Percentiles rank a stretch among this genome's conserved stretches.
These are phyloP conservation scores for Cladosporium sp. DNA, from an alignment of 2,329 filamentous ascomycete species.

Conservation along the genomic window DNA sequence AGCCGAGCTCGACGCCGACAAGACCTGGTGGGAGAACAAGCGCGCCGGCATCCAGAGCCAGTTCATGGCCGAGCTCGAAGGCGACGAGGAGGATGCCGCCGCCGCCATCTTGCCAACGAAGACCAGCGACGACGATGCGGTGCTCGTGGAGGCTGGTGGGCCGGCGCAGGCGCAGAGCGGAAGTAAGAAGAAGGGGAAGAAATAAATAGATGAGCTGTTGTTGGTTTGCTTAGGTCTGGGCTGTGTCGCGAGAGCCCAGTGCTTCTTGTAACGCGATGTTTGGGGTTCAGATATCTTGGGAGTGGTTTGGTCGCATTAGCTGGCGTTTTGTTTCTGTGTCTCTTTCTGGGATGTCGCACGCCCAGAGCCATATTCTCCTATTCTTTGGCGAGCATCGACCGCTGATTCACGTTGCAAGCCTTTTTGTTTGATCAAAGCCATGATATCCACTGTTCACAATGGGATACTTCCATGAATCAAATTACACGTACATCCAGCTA, in stretches of 20 bases:
- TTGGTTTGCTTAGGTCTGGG: background rate
- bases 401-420: background rate
- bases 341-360: background rate
- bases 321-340: background rate
- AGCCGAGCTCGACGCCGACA: constrained; percentile 69
- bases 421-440: background rate
- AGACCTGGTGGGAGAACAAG: constrained; percentile 90
- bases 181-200: constrained; percentile 64
- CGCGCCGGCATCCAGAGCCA: constrained; percentile 69
- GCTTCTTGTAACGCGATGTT: background rate
- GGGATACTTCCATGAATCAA: background rate
- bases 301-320: constrained; percentile 2
- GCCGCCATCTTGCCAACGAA: constrained; percentile 25
- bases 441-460: background rate
- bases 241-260: background rate
- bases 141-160: constrained; percentile 69
- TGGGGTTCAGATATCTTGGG: background rate
- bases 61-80: constrained; percentile 81
- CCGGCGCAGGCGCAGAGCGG: constrained; percentile 43
- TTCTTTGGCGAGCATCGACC: background rate
- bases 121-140: constrained; percentile 68
- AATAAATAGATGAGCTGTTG: constrained; percentile 40
- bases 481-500: background rate
- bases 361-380: background rate
- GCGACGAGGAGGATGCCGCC: constrained; percentile 39